These are phyloP conservation scores for Penicillium alfredii DNA, from an alignment of 495 filamentous ascomycete species.

Conservation along the genomic window DNA sequence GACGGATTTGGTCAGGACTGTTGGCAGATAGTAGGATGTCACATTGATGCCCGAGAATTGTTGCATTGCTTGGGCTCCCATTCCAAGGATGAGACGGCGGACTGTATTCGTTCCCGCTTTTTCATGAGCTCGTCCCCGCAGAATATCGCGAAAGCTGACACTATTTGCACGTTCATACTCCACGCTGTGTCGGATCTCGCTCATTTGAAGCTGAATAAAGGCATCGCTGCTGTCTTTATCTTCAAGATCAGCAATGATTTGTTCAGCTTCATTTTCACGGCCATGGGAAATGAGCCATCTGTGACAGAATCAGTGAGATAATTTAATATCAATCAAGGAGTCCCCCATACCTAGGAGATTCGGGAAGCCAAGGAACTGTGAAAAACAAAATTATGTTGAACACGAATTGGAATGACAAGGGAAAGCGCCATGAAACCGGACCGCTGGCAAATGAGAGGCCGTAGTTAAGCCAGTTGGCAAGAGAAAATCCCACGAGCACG, in stretches of 20 bases:
- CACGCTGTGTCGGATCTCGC: conserved; percentile 11
- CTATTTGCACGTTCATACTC: conserved; percentile 12
- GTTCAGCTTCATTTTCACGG: conserved; percentile 7
- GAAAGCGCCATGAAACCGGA: conserved; percentile 27
- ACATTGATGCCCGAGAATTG: conserved; percentile 34
- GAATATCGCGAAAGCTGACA: conserved; percentile 9
- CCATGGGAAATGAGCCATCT: conserved; percentile 26
- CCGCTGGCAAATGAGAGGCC: conserved; percentile 8
- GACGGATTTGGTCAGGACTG: conserved; percentile 14
- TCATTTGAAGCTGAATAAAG: conserved; percentile 7
- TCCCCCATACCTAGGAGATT: conserved; percentile 30
- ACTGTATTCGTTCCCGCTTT: conserved; percentile 27
- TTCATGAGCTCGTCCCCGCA: conserved; percentile 23
- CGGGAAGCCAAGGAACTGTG: conserved; percentile 45
- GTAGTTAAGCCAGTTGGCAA: conserved; percentile 15
- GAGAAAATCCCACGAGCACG: conserved; percentile 41
- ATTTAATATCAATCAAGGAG: neutral
- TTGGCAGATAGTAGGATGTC: conserved; percentile 23
- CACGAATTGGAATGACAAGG: conserved; percentile 44
- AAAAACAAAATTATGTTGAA: conserved; percentile 41
- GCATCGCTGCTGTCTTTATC: conserved; percentile 7
- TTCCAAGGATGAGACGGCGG: conserved; percentile 37
- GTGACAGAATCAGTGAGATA: neutral
- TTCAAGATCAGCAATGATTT: conserved; percentile 40
- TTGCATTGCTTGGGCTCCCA: conserved; percentile 43